A percentile compares a stretch with the other conserved stretches of the same genome.
Conservation (phyloP, 495 filamentous ascomycete species). For the Parmelia sp. region DNA sequence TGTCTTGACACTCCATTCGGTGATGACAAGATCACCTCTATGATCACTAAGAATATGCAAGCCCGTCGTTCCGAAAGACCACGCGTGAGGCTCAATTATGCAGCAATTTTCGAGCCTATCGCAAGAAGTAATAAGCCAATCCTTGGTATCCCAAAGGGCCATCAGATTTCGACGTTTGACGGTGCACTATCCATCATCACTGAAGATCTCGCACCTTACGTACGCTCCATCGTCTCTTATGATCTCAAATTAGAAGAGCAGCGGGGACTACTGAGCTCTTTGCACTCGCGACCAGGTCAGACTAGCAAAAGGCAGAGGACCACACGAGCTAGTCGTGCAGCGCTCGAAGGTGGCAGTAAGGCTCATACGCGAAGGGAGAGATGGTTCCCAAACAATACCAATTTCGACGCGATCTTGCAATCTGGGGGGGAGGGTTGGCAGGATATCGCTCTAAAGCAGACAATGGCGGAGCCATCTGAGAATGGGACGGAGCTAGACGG, state of each 20-base stretch:
- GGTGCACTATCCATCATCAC: slow-evolving; percentile 54
- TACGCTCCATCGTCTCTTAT: slow-evolving; percentile 70
- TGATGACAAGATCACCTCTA: slow-evolving; percentile 3
- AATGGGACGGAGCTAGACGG: slow-evolving; percentile 10
- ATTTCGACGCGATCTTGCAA: slow-evolving; percentile 54
- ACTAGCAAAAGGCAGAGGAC: slow-evolving; percentile 60
- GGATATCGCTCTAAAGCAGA: slow-evolving; percentile 35
- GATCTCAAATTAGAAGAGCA: slow-evolving; percentile 64
- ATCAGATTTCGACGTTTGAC: slow-evolving; percentile 59
- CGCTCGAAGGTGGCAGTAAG: slow-evolving; percentile 73
- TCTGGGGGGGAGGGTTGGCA: slow-evolving; percentile 65
- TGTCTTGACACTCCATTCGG: neutral
- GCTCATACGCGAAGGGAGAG: slow-evolving; percentile 64
- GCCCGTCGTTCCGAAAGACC: neutral
- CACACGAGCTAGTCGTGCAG: slow-evolving; percentile 73
- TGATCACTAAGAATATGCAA: slow-evolving; percentile 13
- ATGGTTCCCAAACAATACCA: slow-evolving; percentile 68
- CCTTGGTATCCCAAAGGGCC: slow-evolving; percentile 35
- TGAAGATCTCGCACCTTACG: slow-evolving; percentile 76
- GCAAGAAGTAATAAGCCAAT: slow-evolving; percentile 40
- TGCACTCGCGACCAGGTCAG: slow-evolving; percentile 50
- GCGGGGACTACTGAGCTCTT: slow-evolving; percentile 52
- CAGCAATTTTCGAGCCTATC: slow-evolving; percentile 51
- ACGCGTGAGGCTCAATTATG: neutral
- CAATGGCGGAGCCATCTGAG: slow-evolving; percentile 19